Base-by-base conservation (phyloP, 2,329 filamentous ascomycete genomes). In the Cordyceps fumosorosea region DNA sequence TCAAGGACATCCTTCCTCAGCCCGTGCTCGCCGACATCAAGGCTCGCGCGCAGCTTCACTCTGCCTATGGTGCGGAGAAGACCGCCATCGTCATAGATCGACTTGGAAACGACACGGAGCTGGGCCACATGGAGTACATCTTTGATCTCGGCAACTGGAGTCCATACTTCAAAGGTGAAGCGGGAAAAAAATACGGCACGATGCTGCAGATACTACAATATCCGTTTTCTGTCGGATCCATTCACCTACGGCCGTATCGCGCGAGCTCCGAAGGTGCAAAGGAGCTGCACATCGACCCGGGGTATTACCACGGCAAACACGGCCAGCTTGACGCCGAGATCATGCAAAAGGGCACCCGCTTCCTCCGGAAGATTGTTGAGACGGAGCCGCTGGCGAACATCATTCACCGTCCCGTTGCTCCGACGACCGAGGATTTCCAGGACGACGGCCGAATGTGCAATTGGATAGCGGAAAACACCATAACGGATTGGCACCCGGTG, bases 151-250 rank as follows among this genome's bases (percentile, higher is more conserved):
- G 78, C 4, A 80, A 81, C 62, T 80, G 76, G 74, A 80, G 72
- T 60, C 70, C 78, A 0, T 55, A 70, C 65, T 70, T 78, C 69
- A 55, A 67, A 40, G 60, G 71, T 59, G 53, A 71, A 64, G 62
- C 69, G 51, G 72, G 69, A 2, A 81, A 78, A 63, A 76, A 75
- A 60, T 81, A 82, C 62, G 78, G 72, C 10, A 80, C 77, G 3
- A 76, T 82, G 72, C 65, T 82, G 0, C 76, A 78, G 62, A 78
- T 82, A 63, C 69, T 83, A 1, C 80, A 82, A 63, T 81, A 83
- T 67, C 81, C 81, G 0, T 81, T 81, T 34, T 78, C 79, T 0
- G 71, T 74, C 3, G 81, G 81, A 0, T 77, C 73, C 2, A 72
- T 83, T 11, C 81, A 84, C 63, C 75, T 83, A 56, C 54, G 58